Conservation (phyloP, 2,329 filamentous ascomycete genomes). For the Trichoderma endophyticum region DNA sequence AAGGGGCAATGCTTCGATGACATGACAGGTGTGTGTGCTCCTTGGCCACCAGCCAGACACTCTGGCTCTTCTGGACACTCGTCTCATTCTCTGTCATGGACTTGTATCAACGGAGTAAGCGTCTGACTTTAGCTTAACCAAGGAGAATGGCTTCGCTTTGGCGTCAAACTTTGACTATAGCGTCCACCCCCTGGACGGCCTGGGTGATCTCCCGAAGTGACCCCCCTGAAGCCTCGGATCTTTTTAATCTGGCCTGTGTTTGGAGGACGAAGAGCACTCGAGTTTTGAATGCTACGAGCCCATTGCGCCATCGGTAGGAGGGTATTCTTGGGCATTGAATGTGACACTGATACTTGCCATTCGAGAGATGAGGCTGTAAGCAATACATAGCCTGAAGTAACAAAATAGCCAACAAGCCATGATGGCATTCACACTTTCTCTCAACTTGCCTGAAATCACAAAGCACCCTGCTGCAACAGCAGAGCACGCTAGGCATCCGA, state of each 20-base stretch:
- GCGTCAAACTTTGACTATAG: background rate
- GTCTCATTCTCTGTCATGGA: background rate
- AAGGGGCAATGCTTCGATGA: background rate
- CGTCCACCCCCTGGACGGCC: slow-evolving; percentile 10
- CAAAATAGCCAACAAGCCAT: background rate
- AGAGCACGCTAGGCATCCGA: background rate
- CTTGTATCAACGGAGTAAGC: background rate
- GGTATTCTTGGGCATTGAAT: background rate
- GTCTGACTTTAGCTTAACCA: background rate
- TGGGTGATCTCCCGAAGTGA: slow-evolving; percentile 18
- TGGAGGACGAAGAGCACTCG: background rate
- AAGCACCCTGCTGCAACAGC: background rate
- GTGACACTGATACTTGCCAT: background rate
- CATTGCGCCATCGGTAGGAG: background rate
- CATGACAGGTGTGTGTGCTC: background rate
- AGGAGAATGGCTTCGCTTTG: background rate
- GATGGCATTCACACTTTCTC: background rate
- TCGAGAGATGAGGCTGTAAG: background rate
- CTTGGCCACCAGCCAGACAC: background rate
- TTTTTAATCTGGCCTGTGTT: slow-evolving; percentile 17
- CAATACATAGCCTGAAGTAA: background rate
- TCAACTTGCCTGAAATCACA: background rate
- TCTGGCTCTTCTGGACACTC: background rate
- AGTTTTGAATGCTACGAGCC: background rate
- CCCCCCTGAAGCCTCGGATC: slow-evolving; percentile 18